Conservation (phyloP, 2,329 filamentous ascomycete species). For the Venturia oleaginea region DNA sequence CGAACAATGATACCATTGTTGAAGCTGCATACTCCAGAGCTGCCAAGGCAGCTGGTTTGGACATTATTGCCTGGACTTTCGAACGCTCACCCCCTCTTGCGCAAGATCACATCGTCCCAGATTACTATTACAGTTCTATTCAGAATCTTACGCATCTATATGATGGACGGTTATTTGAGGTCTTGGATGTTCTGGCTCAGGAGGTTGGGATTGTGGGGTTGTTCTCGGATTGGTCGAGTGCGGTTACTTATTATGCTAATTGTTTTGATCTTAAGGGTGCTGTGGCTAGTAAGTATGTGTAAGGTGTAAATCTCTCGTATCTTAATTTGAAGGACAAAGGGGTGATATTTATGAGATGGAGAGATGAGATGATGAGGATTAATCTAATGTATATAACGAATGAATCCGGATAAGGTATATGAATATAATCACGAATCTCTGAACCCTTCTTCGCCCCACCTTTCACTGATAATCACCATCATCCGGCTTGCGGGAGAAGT, state of each 20-base stretch:
- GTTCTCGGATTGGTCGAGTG: constrained; percentile 62
- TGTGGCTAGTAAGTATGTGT: background rate
- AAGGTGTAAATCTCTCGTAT: too few species aligned
- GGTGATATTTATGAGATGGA: background rate
- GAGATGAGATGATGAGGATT: too few species aligned
- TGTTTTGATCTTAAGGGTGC: constrained; percentile 44
- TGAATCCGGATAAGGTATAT: too few species aligned
- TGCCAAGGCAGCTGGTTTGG: constrained; percentile 52
- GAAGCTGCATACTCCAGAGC: constrained; percentile 54
- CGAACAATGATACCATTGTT: constrained; percentile 44
- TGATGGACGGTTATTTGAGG: constrained; percentile 57
- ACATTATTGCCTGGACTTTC: constrained; percentile 60
- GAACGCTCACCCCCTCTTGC: constrained; percentile 56
- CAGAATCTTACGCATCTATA: constrained; percentile 45
- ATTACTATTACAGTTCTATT: constrained; percentile 33
- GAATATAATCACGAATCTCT: too few species aligned
- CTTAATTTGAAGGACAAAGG: background rate
- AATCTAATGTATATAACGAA: too few species aligned
- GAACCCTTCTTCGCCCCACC: too few species aligned
- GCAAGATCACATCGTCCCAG: constrained; percentile 30
- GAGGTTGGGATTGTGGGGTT: constrained; percentile 53
- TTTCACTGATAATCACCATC: too few species aligned
- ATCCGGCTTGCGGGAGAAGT: too few species aligned
- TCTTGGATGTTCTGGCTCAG: constrained; percentile 55
- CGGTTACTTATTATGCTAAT: constrained; percentile 62